Conservation (phyloP, 768 basidiomycete species). For the Polyporus arcularius region DNA sequence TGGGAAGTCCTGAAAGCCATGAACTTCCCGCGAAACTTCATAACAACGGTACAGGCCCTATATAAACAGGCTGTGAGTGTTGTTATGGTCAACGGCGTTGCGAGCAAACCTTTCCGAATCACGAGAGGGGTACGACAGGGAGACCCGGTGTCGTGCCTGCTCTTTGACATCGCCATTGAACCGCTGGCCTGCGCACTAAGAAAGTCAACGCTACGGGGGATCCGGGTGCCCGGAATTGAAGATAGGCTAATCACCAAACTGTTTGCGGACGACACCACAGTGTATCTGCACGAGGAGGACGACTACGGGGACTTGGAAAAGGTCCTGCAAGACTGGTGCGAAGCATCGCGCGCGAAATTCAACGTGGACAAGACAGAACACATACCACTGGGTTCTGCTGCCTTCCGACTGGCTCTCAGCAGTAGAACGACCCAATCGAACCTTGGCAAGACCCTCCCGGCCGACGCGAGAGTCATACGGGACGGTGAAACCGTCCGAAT, state of each 20-base stretch:
- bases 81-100: slow-evolving; percentile 36
- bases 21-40: slow-evolving; percentile 16
- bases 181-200: slow-evolving; percentile 28
- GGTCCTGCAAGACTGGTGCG: slow-evolving; percentile 36
- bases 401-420: slow-evolving; percentile 14
- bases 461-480: not conserved
- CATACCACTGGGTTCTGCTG: slow-evolving; percentile 33
- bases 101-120: slow-evolving; percentile 29
- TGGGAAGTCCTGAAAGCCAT: slow-evolving; percentile 8
- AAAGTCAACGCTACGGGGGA: slow-evolving; percentile 19
- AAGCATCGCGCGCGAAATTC: slow-evolving; percentile 42
- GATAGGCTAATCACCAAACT: slow-evolving; percentile 21
- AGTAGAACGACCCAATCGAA: not conserved
- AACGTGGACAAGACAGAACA: slow-evolving; percentile 43
- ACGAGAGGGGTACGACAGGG: slow-evolving; percentile 40
- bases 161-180: slow-evolving; percentile 35
- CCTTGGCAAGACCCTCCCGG: too few relatives aligned
- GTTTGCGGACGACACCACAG: slow-evolving; percentile 31
- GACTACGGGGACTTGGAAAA: slow-evolving; percentile 24
- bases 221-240: slow-evolving; percentile 13
- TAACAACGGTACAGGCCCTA: slow-evolving; percentile 8
- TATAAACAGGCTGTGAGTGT: slow-evolving; percentile 23
- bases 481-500: slow-evolving; percentile 1
- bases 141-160: slow-evolving; percentile 35
- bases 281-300: slow-evolving; percentile 33